Conservation (phyloP, 2,329 filamentous ascomycete species). For the Botrytis aclada region DNA sequence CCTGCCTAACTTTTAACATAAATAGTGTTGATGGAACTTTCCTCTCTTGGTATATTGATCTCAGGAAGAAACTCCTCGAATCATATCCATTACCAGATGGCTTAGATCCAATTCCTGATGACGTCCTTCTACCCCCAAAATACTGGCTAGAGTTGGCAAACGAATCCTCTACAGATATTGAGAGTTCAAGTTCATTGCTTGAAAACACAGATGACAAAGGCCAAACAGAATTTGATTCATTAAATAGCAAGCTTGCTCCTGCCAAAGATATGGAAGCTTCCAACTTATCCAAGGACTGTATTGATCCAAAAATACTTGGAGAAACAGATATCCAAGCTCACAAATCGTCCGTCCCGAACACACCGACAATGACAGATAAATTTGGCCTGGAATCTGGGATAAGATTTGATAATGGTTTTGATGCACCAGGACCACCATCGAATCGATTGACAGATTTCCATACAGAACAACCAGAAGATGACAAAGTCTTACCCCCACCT, state of each 20-base stretch:
- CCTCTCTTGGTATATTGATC: slow-evolving; percentile 68
- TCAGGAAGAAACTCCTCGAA: slow-evolving; percentile 64
- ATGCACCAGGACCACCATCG: not conserved
- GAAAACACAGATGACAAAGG: not conserved
- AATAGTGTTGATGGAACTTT: slow-evolving; percentile 76
- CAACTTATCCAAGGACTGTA: not conserved
- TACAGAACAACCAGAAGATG: not conserved
- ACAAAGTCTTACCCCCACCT: not conserved
- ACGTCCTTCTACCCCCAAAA: slow-evolving; percentile 69
- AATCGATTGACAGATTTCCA: not conserved
- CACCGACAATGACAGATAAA: not conserved
- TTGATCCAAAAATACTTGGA: not conserved
- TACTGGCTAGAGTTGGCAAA: slow-evolving; percentile 16
- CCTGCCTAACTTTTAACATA: not conserved
- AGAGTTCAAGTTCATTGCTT: not conserved
- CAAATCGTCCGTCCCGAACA: not conserved
- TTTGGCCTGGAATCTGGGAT: not conserved
- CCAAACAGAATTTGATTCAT: not conserved
- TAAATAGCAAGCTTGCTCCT: not conserved
- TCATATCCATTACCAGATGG: slow-evolving; percentile 67
- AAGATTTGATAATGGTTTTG: not conserved
- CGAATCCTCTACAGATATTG: not conserved
- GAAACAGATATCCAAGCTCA: not conserved
- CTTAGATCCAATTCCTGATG: slow-evolving; percentile 66
- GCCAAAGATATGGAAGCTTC: not conserved